Evolutionary conservation across 768 basidiomycete species (phyloP), one percentile per base, ranked within the genome.

Genomic region (Serendipita vermifera): DNA sequence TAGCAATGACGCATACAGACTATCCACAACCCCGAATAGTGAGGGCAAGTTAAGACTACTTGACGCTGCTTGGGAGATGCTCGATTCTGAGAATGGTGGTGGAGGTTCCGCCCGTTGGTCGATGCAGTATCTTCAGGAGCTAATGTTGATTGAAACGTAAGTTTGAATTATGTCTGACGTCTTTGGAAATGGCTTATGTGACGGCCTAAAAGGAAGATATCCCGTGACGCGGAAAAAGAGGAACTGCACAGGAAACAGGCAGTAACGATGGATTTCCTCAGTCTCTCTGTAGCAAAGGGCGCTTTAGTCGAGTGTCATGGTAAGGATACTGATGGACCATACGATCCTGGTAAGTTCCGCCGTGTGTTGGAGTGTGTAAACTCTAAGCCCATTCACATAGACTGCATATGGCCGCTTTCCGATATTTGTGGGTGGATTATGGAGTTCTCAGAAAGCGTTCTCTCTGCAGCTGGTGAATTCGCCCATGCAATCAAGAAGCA

Each of bases 361-460:
- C 9, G 4, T 2, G 20, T 22, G 5, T 9, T 29, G n/a, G 9
- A n/a, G 22, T 29, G 22, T 6, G 22, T 26, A 1, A 29, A 26
- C 24, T 15, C 9, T 5, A 51, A 6, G 22, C 31, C 46, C 29
- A 7, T n/a, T 7, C 17, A 20, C 39, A 3, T 51, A 51, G 46
- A 29, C n/a, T 7, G 22, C 22, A 6, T 51, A 17, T 51, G 46
- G 46, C 46, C 46, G 22, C 46, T 51, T n/a, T 51, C 46, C 9
- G 46, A 51, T 7, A 51, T 51, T 7, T 51, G 46, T 51, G 46
- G 46, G 14, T 51, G 46, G 46, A 51, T 51, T n/a, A n/a, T 51
- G 22, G 46, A 51, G 29, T 51, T 51, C 27, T 26, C 46, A 29
- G 46, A 51, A n/a, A 22, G 7, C n/a, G 29, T 51, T 51, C 22